A percentile compares a stretch with the other conserved stretches of the same genome.
phyloP scores from a whole-genome alignment of 2,329 filamentous ascomycete genomes.

The Exophiala viscosa region DNA sequence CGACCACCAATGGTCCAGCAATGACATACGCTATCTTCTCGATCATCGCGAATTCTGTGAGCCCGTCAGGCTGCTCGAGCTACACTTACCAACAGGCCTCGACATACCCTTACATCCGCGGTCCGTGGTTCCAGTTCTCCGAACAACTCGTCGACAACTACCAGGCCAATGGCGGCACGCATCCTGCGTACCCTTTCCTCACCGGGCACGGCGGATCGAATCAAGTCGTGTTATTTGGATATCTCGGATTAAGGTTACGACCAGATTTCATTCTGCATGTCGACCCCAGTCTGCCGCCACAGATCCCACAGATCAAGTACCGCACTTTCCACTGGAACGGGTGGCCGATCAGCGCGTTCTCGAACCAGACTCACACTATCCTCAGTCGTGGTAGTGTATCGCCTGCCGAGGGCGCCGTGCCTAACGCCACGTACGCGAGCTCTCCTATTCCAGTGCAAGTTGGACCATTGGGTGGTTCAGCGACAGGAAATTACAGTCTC shows the following conservation, averaged over 20 bases:
- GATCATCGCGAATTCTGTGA: conserved; percentile 62
- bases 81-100: conserved; percentile 66
- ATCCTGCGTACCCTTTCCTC: conserved; percentile 67
- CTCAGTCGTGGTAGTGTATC: conserved; percentile 49
- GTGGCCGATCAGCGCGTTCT: conserved; percentile 58
- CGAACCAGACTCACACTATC: conserved; percentile 63
- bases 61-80: conserved; percentile 63
- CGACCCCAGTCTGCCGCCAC: conserved; percentile 62
- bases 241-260: conserved; percentile 60
- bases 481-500: conserved; percentile 45
- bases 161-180: conserved; percentile 59
- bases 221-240: conserved; percentile 65
- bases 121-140: conserved; percentile 67
- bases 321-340: conserved; percentile 66
- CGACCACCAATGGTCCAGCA: conserved; percentile 64
- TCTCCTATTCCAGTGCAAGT: conserved; percentile 58
- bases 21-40: conserved; percentile 72
- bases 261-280: conserved; percentile 56
- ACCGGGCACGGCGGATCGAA: conserved; percentile 68
- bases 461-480: conserved; percentile 39
- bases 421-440: conserved; percentile 53
- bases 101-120: conserved; percentile 60
- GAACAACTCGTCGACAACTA: conserved; percentile 64
- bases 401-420: conserved; percentile 44
- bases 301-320: conserved; percentile 59